These are phyloP conservation scores for Aspergillus bridgeri DNA, from an alignment of 495 filamentous ascomycete genomes.

Conservation along the genomic window DNA sequence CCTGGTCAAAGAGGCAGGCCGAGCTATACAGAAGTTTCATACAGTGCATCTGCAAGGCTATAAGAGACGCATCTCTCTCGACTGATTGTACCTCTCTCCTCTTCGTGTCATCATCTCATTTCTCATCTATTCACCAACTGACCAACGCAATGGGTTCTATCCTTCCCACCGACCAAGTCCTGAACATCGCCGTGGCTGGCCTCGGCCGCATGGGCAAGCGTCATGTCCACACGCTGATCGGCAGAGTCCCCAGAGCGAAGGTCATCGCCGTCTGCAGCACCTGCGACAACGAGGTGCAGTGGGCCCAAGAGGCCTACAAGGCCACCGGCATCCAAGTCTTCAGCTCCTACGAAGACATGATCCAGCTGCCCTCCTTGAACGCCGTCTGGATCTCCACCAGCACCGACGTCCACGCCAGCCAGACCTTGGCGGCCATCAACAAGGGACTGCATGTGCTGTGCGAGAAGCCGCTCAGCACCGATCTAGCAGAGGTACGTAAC, in stretches of 20 bases:
- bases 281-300: slow-evolving; percentile 37
- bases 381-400: slow-evolving; percentile 46
- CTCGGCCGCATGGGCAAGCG: slow-evolving; percentile 52
- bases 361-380: slow-evolving; percentile 44
- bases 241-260: slow-evolving; percentile 43
- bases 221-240: slow-evolving; percentile 44
- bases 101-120: not conserved
- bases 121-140: not conserved
- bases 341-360: slow-evolving; percentile 47
- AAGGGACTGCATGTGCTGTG: slow-evolving; percentile 48
- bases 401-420: slow-evolving; percentile 34
- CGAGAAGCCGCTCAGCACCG: slow-evolving; percentile 49
- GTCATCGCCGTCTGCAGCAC: slow-evolving; percentile 46
- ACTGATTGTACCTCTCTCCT: too few relatives aligned
- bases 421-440: slow-evolving; percentile 6
- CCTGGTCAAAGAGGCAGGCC: not conserved
- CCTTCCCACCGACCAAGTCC: not conserved
- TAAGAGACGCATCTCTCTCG: not conserved
- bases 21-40: not conserved
- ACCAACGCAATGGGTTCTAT: not conserved
- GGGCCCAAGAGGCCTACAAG: slow-evolving; percentile 40
- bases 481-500: slow-evolving; percentile 40
- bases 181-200: slow-evolving; percentile 43
- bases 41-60: not conserved
- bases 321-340: slow-evolving; percentile 32